A percentile compares a stretch with the other conserved stretches of the same genome.
These are phyloP conservation scores for Exsudoporus frostii DNA, from an alignment of 768 basidiomycete species.

Conservation along the genomic window DNA sequence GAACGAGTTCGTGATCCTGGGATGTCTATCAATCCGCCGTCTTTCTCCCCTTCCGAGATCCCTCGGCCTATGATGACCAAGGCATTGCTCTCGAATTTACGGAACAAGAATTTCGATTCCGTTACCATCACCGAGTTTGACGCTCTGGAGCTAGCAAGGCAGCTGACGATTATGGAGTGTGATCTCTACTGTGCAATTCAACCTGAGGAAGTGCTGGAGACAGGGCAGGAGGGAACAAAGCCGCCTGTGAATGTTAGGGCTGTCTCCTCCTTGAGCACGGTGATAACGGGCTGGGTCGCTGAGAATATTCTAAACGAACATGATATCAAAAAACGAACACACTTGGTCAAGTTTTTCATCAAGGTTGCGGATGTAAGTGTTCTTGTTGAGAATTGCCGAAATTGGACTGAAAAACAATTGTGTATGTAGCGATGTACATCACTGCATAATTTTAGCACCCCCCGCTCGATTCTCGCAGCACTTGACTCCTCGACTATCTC, in stretches of 20 bases:
- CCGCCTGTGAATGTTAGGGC: conserved; percentile 73
- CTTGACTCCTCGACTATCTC: conserved; percentile 95
- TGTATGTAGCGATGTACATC: conserved; percentile 69
- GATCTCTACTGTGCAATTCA: conserved; percentile 81
- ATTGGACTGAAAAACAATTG: conserved; percentile 6
- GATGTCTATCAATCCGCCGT: conserved; percentile 66
- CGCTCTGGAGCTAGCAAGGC: conserved; percentile 85
- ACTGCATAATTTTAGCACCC: conserved; percentile 88
- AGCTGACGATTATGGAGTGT: conserved; percentile 92
- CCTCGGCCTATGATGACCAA: conserved; percentile 88
- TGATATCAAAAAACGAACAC: conserved; percentile 80
- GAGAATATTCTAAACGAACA: conserved; percentile 90
- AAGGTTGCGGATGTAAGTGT: conserved; percentile 83
- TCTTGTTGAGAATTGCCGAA: conserved; percentile 2
- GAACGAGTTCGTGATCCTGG: conserved; percentile 73
- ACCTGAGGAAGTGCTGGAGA: conserved; percentile 86
- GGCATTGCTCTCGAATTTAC: conserved; percentile 62
- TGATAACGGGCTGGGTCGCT: conserved; percentile 93
- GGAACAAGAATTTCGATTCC: conserved; percentile 58
- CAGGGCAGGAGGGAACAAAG: conserved; percentile 66
- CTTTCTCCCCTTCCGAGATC: conserved; percentile 55
- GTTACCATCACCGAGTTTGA: conserved; percentile 90
- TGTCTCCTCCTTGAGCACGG: conserved; percentile 84
- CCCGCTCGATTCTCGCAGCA: conserved; percentile 89
- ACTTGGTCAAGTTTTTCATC: conserved; percentile 86